Conservation (phyloP, 2,329 filamentous ascomycete genomes). For the Cordyceps cateniannulata region DNA sequence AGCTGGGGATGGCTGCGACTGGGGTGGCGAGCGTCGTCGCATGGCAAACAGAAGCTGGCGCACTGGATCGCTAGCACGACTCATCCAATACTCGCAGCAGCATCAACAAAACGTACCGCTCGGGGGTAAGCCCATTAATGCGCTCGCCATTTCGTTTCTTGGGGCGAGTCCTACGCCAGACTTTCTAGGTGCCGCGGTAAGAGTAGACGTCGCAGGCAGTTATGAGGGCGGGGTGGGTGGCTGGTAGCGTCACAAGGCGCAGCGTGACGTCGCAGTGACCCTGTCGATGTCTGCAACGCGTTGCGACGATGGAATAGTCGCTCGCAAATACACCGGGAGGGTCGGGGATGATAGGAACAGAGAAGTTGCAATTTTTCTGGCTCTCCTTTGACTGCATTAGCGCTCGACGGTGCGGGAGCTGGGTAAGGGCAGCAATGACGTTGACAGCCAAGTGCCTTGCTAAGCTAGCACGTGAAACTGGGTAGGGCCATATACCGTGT, state of each 20-base stretch:
- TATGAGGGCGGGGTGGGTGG: background rate
- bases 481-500: too few species aligned
- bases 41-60: background rate
- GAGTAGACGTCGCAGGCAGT: background rate
- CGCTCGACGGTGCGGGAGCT: background rate
- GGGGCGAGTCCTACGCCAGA: background rate
- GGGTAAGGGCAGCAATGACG: background rate
- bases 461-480: background rate
- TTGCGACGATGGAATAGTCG: background rate
- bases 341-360: background rate
- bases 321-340: background rate
- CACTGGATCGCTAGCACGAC: background rate
- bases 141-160: background rate
- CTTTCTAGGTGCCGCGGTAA: background rate
- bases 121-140: conserved; percentile 1
- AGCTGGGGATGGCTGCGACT: too few species aligned
- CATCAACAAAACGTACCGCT: background rate
- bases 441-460: background rate
- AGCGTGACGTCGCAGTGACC: background rate
- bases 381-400: background rate
- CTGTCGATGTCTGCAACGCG: background rate
- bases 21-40: background rate
- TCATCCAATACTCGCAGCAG: background rate
- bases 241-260: background rate
- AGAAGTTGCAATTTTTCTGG: background rate